Percentiles rank a stretch among this genome's conserved stretches.
These are phyloP conservation scores for Zygnema circumcarinatum DNA, from an alignment of 139 green algal species.

Conservation along the genomic window DNA sequence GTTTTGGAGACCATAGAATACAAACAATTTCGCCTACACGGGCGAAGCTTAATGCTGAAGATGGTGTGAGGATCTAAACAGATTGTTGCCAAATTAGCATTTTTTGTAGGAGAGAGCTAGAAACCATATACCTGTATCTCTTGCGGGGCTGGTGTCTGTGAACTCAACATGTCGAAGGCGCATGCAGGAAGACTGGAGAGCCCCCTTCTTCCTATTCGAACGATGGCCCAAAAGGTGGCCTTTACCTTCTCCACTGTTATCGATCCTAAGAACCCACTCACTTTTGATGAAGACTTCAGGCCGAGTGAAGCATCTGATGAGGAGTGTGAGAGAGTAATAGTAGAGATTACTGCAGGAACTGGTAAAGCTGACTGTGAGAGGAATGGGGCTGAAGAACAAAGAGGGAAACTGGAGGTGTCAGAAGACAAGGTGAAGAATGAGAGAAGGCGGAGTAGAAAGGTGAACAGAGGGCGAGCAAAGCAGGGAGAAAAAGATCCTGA, in stretches of 20 bases:
- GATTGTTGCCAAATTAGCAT: too few species aligned
- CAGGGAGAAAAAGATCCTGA: not conserved
- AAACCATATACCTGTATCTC: too few species aligned
- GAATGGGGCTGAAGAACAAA: not conserved
- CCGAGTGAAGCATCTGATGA: not conserved
- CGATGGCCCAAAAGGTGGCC: not conserved
- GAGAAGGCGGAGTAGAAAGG: not conserved
- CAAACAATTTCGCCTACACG: too few species aligned
- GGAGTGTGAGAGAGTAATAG: too few species aligned
- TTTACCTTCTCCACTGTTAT: slow-evolving; percentile 24
- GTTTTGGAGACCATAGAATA: too few species aligned
- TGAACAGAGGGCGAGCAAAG: not conserved
- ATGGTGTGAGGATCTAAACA: too few species aligned
- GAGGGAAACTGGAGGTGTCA: not conserved
- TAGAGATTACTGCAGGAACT: too few species aligned
- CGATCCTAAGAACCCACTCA: slow-evolving; percentile 15
- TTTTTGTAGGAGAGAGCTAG: too few species aligned
- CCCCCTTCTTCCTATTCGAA: not conserved
- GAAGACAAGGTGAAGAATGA: not conserved
- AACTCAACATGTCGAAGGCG: too few species aligned
- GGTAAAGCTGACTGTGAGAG: too few species aligned
- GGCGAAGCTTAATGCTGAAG: too few species aligned
- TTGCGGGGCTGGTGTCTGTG: too few species aligned
- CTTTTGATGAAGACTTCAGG: slow-evolving; percentile 6
- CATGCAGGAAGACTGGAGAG: slow-evolving; percentile 26